phyloP scores from a whole-genome alignment of 169 alveolate genomes.

The Eimeria sp. region DNA sequence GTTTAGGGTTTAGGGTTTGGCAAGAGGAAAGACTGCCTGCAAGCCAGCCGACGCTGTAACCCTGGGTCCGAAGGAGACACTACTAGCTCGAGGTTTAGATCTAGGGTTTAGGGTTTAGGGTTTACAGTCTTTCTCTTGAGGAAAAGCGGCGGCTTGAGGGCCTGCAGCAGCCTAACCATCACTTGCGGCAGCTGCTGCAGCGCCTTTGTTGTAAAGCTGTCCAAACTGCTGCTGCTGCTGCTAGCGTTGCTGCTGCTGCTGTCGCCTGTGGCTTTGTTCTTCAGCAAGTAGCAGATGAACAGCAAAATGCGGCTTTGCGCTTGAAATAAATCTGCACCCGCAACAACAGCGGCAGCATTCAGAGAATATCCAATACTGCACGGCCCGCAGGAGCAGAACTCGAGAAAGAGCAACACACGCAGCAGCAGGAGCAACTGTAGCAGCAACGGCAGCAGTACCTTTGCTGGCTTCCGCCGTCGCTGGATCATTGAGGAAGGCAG shows the following conservation, averaged over 20 bases:
- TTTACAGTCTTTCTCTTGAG: constrained; percentile 69
- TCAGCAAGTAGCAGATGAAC: constrained; percentile 78
- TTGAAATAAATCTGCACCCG: constrained; percentile 35
- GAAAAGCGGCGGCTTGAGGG: constrained; percentile 70
- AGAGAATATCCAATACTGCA: not conserved
- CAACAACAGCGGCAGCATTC: not conserved
- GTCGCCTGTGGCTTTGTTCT: constrained; percentile 53
- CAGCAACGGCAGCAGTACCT: constrained; percentile 44
- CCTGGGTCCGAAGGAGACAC: not conserved
- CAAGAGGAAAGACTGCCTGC: too few relatives aligned
- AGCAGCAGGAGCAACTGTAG: constrained; percentile 1
- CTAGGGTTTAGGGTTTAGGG: constrained; percentile 55
- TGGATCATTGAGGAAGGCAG: constrained; percentile 31
- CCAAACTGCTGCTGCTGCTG: constrained; percentile 66
- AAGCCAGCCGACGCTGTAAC: too few relatives aligned
- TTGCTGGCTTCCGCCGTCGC: constrained; percentile 66
- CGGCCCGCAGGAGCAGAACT: not conserved
- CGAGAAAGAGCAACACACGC: not conserved
- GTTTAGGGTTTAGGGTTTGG: constrained; percentile 35
- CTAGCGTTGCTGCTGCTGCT: constrained; percentile 42
- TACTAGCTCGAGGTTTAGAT: not conserved
- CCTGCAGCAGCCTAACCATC: constrained; percentile 71
- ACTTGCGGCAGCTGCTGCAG: constrained; percentile 78
- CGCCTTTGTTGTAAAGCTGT: constrained; percentile 30
- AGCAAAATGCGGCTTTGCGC: constrained; percentile 79